Evolutionary conservation across 768 basidiomycete species (phyloP).

Genomic region (Trametes meyenii): DNA sequence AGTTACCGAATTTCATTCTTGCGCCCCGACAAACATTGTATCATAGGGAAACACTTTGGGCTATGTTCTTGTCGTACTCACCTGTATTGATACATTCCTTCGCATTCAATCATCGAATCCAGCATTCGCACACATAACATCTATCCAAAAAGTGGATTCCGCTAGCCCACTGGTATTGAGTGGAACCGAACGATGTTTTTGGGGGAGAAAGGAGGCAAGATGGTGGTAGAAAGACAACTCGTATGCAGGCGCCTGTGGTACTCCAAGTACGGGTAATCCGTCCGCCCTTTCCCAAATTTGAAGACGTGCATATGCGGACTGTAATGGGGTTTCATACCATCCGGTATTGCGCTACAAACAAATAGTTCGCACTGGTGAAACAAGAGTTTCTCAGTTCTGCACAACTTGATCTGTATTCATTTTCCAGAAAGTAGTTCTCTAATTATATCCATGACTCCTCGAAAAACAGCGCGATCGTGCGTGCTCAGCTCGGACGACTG

Average conservation of each 20-base stretch:
- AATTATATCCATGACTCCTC: constrained; percentile 48
- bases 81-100: background rate
- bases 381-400: no score
- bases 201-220: background rate
- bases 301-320: no score
- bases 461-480: constrained; percentile 43
- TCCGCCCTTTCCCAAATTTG: no score
- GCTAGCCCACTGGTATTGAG: background rate
- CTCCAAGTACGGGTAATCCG: no score
- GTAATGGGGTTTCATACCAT: no score
- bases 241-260: background rate
- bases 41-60: background rate
- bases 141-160: no score
- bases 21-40: background rate
- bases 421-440: constrained; percentile 29
- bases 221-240: background rate
- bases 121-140: background rate
- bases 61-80: background rate
- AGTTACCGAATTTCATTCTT: background rate
- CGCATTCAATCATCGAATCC: background rate
- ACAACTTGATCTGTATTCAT: background rate
- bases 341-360: no score
- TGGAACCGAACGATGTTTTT: background rate
- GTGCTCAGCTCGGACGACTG: constrained; percentile 28
- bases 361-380: no score